Base-by-base conservation (phyloP, 1,284 basidiomycete genomes). In the Melanopsichium pennsylvanicum region DNA sequence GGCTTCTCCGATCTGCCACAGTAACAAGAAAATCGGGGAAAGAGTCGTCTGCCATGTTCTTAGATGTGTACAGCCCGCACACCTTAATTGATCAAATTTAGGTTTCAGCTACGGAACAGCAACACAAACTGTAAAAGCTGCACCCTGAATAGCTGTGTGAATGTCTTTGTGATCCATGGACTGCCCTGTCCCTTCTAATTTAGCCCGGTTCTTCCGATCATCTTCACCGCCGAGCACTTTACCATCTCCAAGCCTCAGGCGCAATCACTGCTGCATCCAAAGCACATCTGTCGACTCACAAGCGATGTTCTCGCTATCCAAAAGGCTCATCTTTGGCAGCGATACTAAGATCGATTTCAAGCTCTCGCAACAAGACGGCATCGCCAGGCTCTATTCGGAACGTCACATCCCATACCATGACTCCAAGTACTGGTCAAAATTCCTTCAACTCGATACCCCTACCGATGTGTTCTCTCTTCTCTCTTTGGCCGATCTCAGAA, bases 381-480 rank as follows among this genome's bases (percentile, higher is more conserved):
- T 79, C 23, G 70, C 77, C 1, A 51, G 77, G 13, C 55, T 79
- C 31, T 79, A 74, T 33, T 51, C 57, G 10, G 67, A 78, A 60
- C 51, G 67, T 10, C 59, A 76, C 21, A 76, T 78, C 37, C 61
- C 75, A 11, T 55, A 52, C 21, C 63, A 62, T 29, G 77, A 78
- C 22, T 54, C 67, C 19, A 64, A 55, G 25, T 79, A 77, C 51
- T 79, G 77, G 77, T 66, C 70, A 18, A 58, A 66, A 5, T 54
- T 52, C 26, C 56, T 63, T 13, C 57, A 59, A 25, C 76, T 80
- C 49, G 66, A 74, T 21, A 62, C 61, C 2, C 41, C 70, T 11
- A 49, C 70, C 16, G 75, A 80, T 26, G 70, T 80, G 33, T 74
- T 68, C 25, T 57, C 66, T 0, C 45, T 72, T 0, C 62, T 80